A percentile compares a stretch with the other conserved stretches of the same genome.
Evolutionary conservation across 176 grass and related monocot genomes (phyloP).

Genomic region (Oropetium thomaeum): DNA sequence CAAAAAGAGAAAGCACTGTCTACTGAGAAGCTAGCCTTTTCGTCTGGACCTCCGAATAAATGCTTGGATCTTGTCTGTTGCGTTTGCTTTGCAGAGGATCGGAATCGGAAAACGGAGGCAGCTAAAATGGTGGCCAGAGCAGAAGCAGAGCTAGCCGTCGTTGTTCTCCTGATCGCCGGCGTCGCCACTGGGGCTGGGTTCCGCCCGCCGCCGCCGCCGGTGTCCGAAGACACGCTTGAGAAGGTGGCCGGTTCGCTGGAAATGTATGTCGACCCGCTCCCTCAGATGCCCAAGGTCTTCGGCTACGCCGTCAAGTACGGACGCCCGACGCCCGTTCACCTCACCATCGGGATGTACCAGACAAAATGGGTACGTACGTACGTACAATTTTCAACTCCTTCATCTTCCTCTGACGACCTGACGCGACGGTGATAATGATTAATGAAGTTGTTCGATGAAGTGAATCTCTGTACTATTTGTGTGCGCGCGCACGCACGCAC

Average conservation of each 20-base stretch:
- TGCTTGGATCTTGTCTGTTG: neutral
- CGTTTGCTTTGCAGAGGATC: slow-evolving; percentile 3
- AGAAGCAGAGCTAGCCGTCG: slow-evolving; percentile 1
- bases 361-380: slow-evolving; percentile 71
- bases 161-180: slow-evolving; percentile 30
- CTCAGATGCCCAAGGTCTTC: slow-evolving; percentile 61
- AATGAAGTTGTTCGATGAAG: neutral
- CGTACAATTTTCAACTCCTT: neutral
- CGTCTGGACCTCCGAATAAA: neutral
- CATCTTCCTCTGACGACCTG: neutral
- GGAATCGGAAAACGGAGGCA: neutral
- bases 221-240: slow-evolving; percentile 37
- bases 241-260: slow-evolving; percentile 53
- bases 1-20: neutral
- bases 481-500: too few species aligned
- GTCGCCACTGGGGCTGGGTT: neutral
- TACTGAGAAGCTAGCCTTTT: neutral
- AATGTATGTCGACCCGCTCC: slow-evolving; percentile 72
- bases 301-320: slow-evolving; percentile 52
- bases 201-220: slow-evolving; percentile 21
- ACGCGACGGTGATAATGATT: neutral
- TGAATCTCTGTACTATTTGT: neutral
- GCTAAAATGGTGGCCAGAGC: slow-evolving; percentile 10
- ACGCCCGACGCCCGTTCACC: slow-evolving; percentile 22
- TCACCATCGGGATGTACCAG: slow-evolving; percentile 69